Base-by-base conservation (phyloP, 352 stramenopile genomes). In the Phytophthora ohioensis region DNA sequence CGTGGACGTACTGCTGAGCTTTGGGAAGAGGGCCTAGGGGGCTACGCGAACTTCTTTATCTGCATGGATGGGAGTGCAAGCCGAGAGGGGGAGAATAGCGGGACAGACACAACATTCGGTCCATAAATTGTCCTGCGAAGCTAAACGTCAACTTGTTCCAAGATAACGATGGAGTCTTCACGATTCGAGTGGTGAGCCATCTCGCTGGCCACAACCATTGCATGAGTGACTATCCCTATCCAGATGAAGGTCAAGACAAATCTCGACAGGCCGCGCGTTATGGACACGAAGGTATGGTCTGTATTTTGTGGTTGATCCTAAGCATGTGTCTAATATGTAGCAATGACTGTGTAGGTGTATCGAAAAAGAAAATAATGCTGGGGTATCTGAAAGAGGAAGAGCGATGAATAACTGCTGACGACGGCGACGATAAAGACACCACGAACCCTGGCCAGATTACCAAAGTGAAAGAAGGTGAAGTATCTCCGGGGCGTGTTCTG, bases 41-140 rank as follows among this genome's bases (percentile, higher is more conserved):
- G 17, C 17, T 1, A 21, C 17, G 17, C 17, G 17, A 21, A 21
- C 17, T 21, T 1, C 17, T 21, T 21, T 21, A 64, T 64, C 10
- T 64, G 34, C 45, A 64, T 30, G 46, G 45, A 12, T 64, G 45
- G 45, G 2, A 27, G 10, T 64, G 56, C 45, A 48, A 64, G 27
- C 57, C 57, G 7, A 56, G 34, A 6, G 47, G 47, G 15, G 57
- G 51, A 45, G 35, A 47, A 15, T 17, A 3, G 10, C 12, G 58
- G 21, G 52, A 46, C 2, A 66, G 47, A 36, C 58, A 58, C 7
- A 51, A 36, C 38, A 41, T 60, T 5, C 53, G 39, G 4, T 57
- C 58, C 4, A 64, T 64, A 49, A 17, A 17, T 15, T 66, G 30
- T 9, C 8, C 34, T 21, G 17, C 17, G 17, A 21, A 1, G 17